phyloP scores from a whole-genome alignment of 2,329 filamentous ascomycete species.

The Claviceps sp. region DNA sequence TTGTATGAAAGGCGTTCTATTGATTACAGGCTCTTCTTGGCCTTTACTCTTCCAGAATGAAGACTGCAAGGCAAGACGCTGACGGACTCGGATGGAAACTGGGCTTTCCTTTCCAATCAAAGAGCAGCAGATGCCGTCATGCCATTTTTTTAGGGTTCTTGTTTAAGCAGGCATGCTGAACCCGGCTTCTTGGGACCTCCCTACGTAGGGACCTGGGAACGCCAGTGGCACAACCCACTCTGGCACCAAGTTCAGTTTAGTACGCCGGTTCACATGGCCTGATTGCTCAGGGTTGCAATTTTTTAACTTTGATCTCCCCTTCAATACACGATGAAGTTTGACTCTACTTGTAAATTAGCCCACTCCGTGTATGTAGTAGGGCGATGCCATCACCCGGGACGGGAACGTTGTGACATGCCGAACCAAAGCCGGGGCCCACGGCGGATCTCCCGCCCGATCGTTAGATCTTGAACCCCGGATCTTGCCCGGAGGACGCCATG shows the following conservation, averaged over 20 bases:
- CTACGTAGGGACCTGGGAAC: background rate
- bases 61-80: background rate
- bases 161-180: background rate
- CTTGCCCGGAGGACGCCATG: too few relatives aligned
- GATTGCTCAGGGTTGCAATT: background rate
- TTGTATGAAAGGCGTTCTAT: conserved; percentile 5
- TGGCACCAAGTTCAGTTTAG: background rate
- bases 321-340: too few relatives aligned
- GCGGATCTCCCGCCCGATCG: too few relatives aligned
- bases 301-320: too few relatives aligned
- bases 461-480: too few relatives aligned
- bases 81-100: background rate
- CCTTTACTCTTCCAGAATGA: background rate
- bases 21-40: background rate
- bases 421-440: too few relatives aligned
- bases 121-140: background rate
- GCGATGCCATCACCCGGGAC: too few relatives aligned
- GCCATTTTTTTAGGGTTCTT: background rate
- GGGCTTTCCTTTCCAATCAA: background rate
- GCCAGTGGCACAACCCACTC: conserved; percentile 6
- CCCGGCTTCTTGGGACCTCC: background rate
- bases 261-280: background rate
- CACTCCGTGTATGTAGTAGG: too few relatives aligned
- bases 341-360: too few relatives aligned
- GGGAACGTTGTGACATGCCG: too few relatives aligned